A percentile compares a stretch with the other conserved stretches of the same genome.
These are phyloP conservation scores for Paecilomyces variotii DNA, from an alignment of 2,329 filamentous ascomycete species.

Conservation along the genomic window DNA sequence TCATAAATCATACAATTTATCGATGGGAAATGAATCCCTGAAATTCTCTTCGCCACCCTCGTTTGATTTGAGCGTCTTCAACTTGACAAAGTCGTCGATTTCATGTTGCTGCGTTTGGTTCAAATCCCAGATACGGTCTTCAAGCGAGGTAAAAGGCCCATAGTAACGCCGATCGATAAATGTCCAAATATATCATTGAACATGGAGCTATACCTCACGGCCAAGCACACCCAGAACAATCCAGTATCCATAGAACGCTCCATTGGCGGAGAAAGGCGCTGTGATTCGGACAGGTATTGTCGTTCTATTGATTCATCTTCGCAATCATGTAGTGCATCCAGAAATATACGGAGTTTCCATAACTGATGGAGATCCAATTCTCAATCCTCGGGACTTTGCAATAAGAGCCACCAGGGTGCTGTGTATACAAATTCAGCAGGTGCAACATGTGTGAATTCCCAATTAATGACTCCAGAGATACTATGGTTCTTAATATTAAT, in stretches of 20 bases:
- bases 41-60: too few relatives aligned
- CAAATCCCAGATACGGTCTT: too few relatives aligned
- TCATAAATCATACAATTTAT: not conserved
- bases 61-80: too few relatives aligned
- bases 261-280: slow-evolving; percentile 17
- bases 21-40: too few relatives aligned
- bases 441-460: slow-evolving; percentile 20
- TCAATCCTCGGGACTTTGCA: slow-evolving; percentile 20
- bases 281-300: slow-evolving; percentile 7
- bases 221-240: slow-evolving; percentile 20
- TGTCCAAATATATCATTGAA: too few relatives aligned
- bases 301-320: slow-evolving; percentile 11
- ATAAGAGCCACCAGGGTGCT: slow-evolving; percentile 9
- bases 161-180: too few relatives aligned
- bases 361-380: slow-evolving; percentile 14
- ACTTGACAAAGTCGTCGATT: too few relatives aligned
- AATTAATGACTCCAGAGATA: slow-evolving; percentile 17
- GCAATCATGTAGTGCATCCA: slow-evolving; percentile 17
- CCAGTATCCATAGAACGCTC: slow-evolving; percentile 16
- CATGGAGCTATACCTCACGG: slow-evolving; percentile 5
- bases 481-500: slow-evolving; percentile 11
- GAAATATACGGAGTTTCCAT: slow-evolving; percentile 14
- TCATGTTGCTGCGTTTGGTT: too few relatives aligned
- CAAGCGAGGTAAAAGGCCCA: too few relatives aligned
- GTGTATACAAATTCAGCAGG: slow-evolving; percentile 15